Evolutionary conservation across 2,329 filamentous ascomycete species (phyloP).

Genomic region (Colletotrichum simmondsii): DNA sequence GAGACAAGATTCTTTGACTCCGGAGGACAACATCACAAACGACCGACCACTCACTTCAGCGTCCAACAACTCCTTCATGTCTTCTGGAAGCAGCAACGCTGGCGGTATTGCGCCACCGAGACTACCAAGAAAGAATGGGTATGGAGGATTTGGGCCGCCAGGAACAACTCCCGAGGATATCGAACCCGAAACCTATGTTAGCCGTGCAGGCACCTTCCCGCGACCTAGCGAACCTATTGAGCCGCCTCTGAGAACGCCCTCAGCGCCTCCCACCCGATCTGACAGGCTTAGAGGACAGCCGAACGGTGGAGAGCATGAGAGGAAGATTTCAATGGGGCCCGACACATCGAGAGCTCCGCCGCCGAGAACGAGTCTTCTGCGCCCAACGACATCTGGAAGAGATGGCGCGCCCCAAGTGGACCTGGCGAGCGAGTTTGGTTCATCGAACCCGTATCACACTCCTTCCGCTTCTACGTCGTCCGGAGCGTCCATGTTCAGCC

Average conservation of each 20-base stretch:
- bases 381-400: slow-evolving; percentile 51
- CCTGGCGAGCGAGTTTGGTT: slow-evolving; percentile 68
- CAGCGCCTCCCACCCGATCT: slow-evolving; percentile 56
- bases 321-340: slow-evolving; percentile 57
- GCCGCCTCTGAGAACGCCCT: slow-evolving; percentile 55
- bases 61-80: slow-evolving; percentile 41
- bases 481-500: slow-evolving; percentile 69
- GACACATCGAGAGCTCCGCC: slow-evolving; percentile 65
- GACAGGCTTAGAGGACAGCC: slow-evolving; percentile 47
- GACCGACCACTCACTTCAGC: slow-evolving; percentile 45
- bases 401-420: slow-evolving; percentile 60
- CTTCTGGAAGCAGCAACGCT: slow-evolving; percentile 29
- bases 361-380: slow-evolving; percentile 61
- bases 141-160: slow-evolving; percentile 67
- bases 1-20: slow-evolving; percentile 39
- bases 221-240: slow-evolving; percentile 50
- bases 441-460: slow-evolving; percentile 72
- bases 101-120: slow-evolving; percentile 47
- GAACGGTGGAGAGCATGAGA: slow-evolving; percentile 38
- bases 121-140: slow-evolving; percentile 61
- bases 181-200: slow-evolving; percentile 50
- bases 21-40: slow-evolving; percentile 30
- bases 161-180: slow-evolving; percentile 48
- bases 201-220: slow-evolving; percentile 66
- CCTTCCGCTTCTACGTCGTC: slow-evolving; percentile 74